Evolutionary conservation across 2,329 filamentous ascomycete genomes (phyloP).

Genomic region (Aspergillus fumigatiaffinis): DNA sequence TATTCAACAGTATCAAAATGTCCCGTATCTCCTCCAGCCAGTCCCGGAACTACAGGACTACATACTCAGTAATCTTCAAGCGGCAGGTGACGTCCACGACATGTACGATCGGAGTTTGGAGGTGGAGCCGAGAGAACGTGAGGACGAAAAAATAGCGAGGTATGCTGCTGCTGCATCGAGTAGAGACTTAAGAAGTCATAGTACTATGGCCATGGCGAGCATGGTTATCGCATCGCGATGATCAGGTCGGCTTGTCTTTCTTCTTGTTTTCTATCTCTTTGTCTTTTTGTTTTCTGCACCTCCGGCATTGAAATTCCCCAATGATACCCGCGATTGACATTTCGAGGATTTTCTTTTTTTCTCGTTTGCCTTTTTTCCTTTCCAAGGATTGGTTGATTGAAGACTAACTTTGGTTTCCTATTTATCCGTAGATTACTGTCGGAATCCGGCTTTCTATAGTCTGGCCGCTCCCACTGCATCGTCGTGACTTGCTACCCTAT

Average conservation of each 20-base stretch:
- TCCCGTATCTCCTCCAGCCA: constrained; percentile 86
- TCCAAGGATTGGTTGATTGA: constrained; percentile 18
- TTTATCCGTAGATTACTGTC: constrained; percentile 42
- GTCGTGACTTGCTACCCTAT: constrained; percentile 6
- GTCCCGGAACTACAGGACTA: constrained; percentile 94
- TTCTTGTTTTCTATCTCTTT: constrained; percentile 9
- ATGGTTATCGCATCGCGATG: constrained; percentile 31
- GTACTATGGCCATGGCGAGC: constrained; percentile 30
- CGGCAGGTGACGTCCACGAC: constrained; percentile 92
- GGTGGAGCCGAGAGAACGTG: constrained; percentile 89
- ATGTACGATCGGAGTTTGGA: constrained; percentile 98
- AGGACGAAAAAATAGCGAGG: constrained; percentile 99
- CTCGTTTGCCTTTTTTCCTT: constrained; percentile 10
- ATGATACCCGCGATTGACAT: constrained; percentile 9
- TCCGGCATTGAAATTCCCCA: constrained; percentile 12
- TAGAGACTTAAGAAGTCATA: constrained; percentile 27
- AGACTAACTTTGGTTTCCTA: constrained; percentile 31
- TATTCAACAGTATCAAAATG: constrained; percentile 98
- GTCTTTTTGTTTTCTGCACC: constrained; percentile 10
- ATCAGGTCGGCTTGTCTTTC: constrained; percentile 16
- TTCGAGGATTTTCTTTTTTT: constrained; percentile 30
- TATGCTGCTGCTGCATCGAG: constrained; percentile 50
- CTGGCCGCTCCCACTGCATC: constrained; percentile 7
- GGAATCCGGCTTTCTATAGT: constrained; percentile 47
- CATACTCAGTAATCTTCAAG: constrained; percentile 93